Evolutionary conservation across 805 yeast genomes (phyloP), one percentile per base, ranked within the genome.

Genomic region (Kurtzmaniella fragi): DNA sequence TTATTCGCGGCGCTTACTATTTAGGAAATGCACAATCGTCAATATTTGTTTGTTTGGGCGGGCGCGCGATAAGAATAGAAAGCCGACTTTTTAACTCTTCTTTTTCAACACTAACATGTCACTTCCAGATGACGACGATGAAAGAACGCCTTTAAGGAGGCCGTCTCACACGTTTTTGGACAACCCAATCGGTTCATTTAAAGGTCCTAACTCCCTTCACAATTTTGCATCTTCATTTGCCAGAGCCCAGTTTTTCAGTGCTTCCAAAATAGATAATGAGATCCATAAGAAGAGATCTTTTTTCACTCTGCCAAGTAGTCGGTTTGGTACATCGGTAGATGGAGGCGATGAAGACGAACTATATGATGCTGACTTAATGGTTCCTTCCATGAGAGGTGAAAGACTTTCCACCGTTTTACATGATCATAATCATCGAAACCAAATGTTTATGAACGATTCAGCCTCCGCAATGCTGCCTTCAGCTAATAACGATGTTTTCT

Each of bases 171-270:
- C 57, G 13, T 44, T 60, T 29, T 45, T 62, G 20, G 67, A 62
- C 43, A 48, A 56, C 32, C 61, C 64, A 2, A 61, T 76, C 17
- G 82, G 82, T 2, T 79, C 84, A 14, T 79, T 78, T 54, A 70
- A 70, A 52, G 83, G 87, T 34, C 68, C 70, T 13, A 84, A 84
- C 59, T 83, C 93, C 1, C 56, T 87, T 31, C 79, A 82, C 42
- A 78, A 84, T 40, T 87, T 87, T 61, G 95, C 95, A 1, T 77
- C 85, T 11, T 86, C 95, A 0, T 78, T 73, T 53, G 75, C 79
- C 30, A 73, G 96, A 55, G 93, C 95, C 1, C 91, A 85, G 56
- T 77, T 88, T 2, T 75, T 72, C 56, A 69, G 74, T 35, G 74
- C 78, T 10, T 54, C 58, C 17, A 62, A 63, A 38, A 49, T 74